Conservation (phyloP, 2,329 filamentous ascomycete species). For the Alternaria tenuissima region DNA sequence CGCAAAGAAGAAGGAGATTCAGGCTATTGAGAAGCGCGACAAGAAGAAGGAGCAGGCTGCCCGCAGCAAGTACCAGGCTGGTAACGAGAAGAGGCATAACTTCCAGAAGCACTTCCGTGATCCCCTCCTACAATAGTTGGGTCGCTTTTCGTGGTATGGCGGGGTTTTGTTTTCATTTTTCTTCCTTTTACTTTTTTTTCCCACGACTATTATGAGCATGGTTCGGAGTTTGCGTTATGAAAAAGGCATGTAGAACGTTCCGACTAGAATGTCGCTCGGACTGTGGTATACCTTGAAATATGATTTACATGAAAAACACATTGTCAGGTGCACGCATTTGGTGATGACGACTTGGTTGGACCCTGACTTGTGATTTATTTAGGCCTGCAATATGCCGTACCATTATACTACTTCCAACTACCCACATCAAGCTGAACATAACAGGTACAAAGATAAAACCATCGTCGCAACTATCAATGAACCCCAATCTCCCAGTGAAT, state of each 20-base stretch:
- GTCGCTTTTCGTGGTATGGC: not conserved
- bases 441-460: no score
- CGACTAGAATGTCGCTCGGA: not conserved
- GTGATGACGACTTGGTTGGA: no score
- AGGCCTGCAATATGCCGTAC: no score
- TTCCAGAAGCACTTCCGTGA: conserved; percentile 78
- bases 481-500: no score
- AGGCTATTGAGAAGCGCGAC: conserved; percentile 72
- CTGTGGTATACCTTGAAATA: not conserved
- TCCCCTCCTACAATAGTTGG: conserved; percentile 59
- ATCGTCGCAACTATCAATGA: no score
- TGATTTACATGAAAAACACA: not conserved
- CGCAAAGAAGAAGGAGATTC: conserved; percentile 75
- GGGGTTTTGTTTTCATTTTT: not conserved
- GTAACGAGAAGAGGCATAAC: conserved; percentile 77
- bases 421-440: no score
- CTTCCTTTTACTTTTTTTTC: not conserved
- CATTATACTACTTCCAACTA: no score
- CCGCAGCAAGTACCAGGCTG: conserved; percentile 68
- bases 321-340: no score
- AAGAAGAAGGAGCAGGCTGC: conserved; percentile 70
- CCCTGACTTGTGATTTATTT: no score
- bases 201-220: not conserved
- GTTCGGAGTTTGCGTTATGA: not conserved
- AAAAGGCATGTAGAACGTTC: not conserved